Percentiles rank a stretch among this genome's conserved stretches.
Conservation (phyloP, 192 early-diverging fungal species). For the Coemansia sp. region DNA sequence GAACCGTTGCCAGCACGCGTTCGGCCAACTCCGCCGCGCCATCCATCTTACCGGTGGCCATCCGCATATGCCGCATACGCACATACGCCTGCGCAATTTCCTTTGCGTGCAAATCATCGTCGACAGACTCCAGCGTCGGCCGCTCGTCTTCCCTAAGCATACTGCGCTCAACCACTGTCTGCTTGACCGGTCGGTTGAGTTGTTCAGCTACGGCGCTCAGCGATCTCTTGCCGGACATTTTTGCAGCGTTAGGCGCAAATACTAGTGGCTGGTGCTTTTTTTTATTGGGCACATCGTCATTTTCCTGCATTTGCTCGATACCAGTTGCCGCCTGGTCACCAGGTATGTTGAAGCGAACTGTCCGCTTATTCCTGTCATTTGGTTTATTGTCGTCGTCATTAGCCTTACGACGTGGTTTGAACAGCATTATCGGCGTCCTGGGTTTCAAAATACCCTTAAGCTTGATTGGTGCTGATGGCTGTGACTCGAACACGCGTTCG, state of each 20-base stretch:
- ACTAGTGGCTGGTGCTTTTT: not conserved
- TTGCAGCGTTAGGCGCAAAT: slow-evolving; percentile 30
- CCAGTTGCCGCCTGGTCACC: not conserved
- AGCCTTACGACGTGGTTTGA: not conserved
- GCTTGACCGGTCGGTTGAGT: slow-evolving; percentile 24
- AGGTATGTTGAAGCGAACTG: not conserved
- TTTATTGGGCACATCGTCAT: not conserved
- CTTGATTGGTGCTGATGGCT: not conserved
- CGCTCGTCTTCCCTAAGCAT: not conserved
- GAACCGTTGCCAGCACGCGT: slow-evolving; percentile 13
- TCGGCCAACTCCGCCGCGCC: slow-evolving; percentile 39
- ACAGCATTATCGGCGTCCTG: not conserved
- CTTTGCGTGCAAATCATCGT: slow-evolving; percentile 44
- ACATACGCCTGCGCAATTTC: slow-evolving; percentile 51
- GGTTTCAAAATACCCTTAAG: not conserved
- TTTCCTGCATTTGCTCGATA: not conserved
- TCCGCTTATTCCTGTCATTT: too few relatives aligned
- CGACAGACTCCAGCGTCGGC: slow-evolving; percentile 20
- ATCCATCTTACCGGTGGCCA: slow-evolving; percentile 35
- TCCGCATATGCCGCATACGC: slow-evolving; percentile 24
- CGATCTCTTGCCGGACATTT: slow-evolving; percentile 1
- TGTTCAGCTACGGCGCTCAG: not conserved
- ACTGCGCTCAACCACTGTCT: slow-evolving; percentile 30
- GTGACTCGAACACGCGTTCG: slow-evolving; percentile 8
- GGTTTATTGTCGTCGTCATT: too few relatives aligned